A percentile compares a stretch with the other conserved stretches of the same genome.
phyloP scores from a whole-genome alignment of 2,329 filamentous ascomycete species.

The Trichoderma arundinaceum region DNA sequence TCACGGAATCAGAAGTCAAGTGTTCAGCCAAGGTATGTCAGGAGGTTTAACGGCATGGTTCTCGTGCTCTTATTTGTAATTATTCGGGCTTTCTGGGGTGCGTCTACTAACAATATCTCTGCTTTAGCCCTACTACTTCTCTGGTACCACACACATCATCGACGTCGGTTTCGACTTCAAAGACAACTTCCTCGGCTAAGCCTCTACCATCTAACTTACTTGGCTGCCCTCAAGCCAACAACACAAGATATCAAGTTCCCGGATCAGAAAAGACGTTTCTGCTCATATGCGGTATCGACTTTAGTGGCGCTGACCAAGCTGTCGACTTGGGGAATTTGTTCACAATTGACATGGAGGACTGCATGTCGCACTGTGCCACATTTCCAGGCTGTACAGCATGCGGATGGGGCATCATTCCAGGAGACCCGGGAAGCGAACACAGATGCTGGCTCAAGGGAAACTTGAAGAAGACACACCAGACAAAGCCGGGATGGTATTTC shows the following conservation, averaged over 20 bases:
- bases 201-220: constrained; percentile 37
- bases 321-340: constrained; percentile 45
- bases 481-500: constrained; percentile 51
- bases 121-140: background rate
- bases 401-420: constrained; percentile 52
- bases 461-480: constrained; percentile 42
- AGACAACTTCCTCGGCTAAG: constrained; percentile 32
- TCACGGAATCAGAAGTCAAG: constrained; percentile 23
- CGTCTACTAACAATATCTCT: background rate
- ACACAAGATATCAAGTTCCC: constrained; percentile 51
- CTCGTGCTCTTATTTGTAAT: too few relatives aligned
- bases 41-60: background rate
- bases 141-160: background rate
- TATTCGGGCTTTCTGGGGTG: background rate
- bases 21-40: constrained; percentile 11
- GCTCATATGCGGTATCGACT: constrained; percentile 55
- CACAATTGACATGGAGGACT: constrained; percentile 50
- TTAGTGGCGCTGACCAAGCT: constrained; percentile 45
- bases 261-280: constrained; percentile 50
- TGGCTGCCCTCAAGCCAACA: constrained; percentile 52
- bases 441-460: constrained; percentile 53
- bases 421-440: constrained; percentile 48
- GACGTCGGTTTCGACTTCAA: constrained; percentile 35
- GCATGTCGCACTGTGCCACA: constrained; percentile 52
- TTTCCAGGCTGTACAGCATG: constrained; percentile 49